These are phyloP conservation scores for Paramecium caudatum DNA, from an alignment of 73 alveolate species.

Conservation along the genomic window DNA sequence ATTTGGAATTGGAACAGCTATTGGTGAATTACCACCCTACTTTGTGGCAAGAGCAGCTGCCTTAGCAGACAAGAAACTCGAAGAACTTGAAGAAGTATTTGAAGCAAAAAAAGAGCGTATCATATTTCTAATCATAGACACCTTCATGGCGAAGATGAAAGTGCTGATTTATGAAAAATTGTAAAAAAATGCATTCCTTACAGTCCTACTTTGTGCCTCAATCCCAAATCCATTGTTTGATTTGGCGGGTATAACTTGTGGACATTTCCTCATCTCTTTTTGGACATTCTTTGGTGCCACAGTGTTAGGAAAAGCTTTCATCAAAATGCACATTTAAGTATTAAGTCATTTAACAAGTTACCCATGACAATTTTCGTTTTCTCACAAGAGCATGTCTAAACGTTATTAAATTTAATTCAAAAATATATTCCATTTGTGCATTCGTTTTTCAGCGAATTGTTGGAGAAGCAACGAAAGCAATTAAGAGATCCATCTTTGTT, in stretches of 20 bases:
- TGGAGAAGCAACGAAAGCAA: slow-evolving; percentile 81
- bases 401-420: slow-evolving; percentile 70
- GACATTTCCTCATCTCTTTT: slow-evolving; percentile 90
- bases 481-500: slow-evolving; percentile 77
- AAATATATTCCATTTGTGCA: slow-evolving; percentile 75
- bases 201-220: slow-evolving; percentile 88
- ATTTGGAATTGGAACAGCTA: slow-evolving; percentile 95
- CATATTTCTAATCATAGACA: neutral
- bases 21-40: slow-evolving; percentile 96
- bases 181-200: slow-evolving; percentile 87
- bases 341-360: neutral
- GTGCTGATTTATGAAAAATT: slow-evolving; percentile 77
- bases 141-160: slow-evolving; percentile 79
- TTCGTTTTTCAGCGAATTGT: slow-evolving; percentile 72
- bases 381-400: slow-evolving; percentile 82
- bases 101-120: slow-evolving; percentile 68
- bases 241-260: slow-evolving; percentile 92
- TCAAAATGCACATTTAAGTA: slow-evolving; percentile 86
- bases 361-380: slow-evolving; percentile 82
- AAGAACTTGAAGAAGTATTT: slow-evolving; percentile 83
- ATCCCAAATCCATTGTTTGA: slow-evolving; percentile 95
- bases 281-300: slow-evolving; percentile 91
- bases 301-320: slow-evolving; percentile 87
- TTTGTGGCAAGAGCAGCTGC: slow-evolving; percentile 91
- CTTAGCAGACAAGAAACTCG: slow-evolving; percentile 82